Evolutionary conservation across 2,329 filamentous ascomycete genomes (phyloP).

Genomic region (Aureobasidium uvarum): DNA sequence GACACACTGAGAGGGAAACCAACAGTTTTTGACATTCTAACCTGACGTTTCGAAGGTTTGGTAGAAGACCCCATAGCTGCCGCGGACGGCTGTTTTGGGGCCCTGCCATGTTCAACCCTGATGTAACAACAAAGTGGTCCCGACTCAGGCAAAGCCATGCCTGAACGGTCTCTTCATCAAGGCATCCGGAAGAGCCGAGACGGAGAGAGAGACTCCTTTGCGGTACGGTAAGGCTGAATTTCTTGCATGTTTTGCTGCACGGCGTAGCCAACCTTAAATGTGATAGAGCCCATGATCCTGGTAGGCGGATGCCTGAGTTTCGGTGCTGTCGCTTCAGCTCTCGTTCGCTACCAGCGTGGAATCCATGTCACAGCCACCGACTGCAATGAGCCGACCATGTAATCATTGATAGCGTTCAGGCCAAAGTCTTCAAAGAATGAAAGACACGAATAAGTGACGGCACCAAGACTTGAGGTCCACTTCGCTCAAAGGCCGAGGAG

Average conservation of each 20-base stretch:
- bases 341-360: not conserved
- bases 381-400: not conserved
- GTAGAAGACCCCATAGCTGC: not conserved
- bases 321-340: not conserved
- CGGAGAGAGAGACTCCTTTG: not conserved
- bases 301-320: not conserved
- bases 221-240: conserved; percentile 7
- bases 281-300: conserved; percentile 16
- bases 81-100: conserved; percentile 5
- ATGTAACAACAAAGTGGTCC: conserved; percentile 23
- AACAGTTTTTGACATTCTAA: not conserved
- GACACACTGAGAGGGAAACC: not conserved
- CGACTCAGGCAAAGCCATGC: not conserved
- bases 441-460: not conserved
- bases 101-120: not conserved
- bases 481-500: not conserved
- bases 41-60: conserved; percentile 20
- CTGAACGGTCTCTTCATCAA: not conserved
- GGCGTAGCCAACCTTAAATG: conserved; percentile 12
- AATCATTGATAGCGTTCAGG: not conserved
- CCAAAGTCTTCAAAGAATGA: not conserved
- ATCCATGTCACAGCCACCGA: not conserved
- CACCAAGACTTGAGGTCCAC: conserved; percentile 1
- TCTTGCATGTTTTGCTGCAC: not conserved
- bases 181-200: conserved; percentile 2